Conservation (phyloP, 1,139 yeast genomes). For the Saccharomycopsis hybrid region DNA sequence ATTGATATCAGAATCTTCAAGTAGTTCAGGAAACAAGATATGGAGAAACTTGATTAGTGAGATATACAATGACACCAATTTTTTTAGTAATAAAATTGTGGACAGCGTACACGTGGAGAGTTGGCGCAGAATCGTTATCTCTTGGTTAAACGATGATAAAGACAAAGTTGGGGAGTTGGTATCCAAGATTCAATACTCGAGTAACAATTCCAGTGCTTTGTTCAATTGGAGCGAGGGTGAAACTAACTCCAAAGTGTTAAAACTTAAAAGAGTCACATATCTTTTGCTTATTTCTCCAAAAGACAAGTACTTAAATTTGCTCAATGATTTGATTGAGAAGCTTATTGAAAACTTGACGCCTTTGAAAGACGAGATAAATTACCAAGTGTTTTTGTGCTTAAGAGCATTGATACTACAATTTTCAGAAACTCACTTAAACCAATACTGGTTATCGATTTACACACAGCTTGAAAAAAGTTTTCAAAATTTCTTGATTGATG, state of each 20-base stretch:
- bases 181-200: constrained; percentile 41
- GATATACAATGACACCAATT: constrained; percentile 32
- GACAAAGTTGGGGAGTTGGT: constrained; percentile 55
- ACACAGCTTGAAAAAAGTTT: constrained; percentile 55
- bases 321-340: constrained; percentile 44
- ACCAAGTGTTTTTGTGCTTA: constrained; percentile 50
- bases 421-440: constrained; percentile 55
- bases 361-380: constrained; percentile 35
- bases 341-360: constrained; percentile 38
- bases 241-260: constrained; percentile 41
- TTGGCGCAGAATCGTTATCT: constrained; percentile 47
- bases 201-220: constrained; percentile 48
- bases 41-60: constrained; percentile 36
- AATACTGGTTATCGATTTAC: constrained; percentile 65
- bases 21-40: constrained; percentile 26
- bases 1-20: constrained; percentile 22
- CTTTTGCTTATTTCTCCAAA: constrained; percentile 54
- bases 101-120: constrained; percentile 23
- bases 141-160: constrained; percentile 55
- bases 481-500: constrained; percentile 31
- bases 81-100: constrained; percentile 34
- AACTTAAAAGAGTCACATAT: constrained; percentile 55
- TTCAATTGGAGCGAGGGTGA: constrained; percentile 80
- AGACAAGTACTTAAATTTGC: constrained; percentile 44
- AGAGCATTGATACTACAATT: constrained; percentile 59